Evolutionary conservation across 2,329 filamentous ascomycete species (phyloP).

Genomic region (Gremmenia infestans): DNA sequence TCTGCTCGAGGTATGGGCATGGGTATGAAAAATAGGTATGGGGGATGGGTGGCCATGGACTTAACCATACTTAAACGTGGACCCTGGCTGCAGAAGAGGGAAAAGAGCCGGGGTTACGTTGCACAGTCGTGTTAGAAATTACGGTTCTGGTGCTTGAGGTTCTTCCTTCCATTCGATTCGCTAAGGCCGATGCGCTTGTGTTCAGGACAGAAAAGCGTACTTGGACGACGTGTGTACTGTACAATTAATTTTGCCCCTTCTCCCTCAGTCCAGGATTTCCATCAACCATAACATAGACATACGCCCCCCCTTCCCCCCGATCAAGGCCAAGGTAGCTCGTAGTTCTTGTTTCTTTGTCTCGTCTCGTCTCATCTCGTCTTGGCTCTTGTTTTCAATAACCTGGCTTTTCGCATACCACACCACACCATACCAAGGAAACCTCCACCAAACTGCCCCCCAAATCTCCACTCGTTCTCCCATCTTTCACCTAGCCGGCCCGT

Average conservation of each 20-base stretch:
- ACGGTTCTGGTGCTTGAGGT: not conserved
- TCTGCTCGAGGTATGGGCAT: not conserved
- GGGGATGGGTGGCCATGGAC: not conserved
- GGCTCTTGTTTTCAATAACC: not conserved
- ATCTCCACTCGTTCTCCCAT: not conserved
- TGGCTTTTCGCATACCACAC: not conserved
- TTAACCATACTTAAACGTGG: not conserved
- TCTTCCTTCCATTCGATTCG: not conserved
- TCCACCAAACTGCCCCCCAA: not conserved
- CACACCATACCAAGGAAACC: not conserved
- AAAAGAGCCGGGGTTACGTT: not conserved
- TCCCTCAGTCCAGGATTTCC: too few species aligned
- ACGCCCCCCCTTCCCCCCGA: too few species aligned
- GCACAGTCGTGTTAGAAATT: not conserved
- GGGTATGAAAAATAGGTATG: not conserved
- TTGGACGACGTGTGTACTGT: not conserved
- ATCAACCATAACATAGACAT: not conserved
- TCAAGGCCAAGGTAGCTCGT: not conserved
- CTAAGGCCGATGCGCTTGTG: not conserved
- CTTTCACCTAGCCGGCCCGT: not conserved
- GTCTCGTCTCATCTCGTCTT: not conserved
- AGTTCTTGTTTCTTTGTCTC: not conserved
- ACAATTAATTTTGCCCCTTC: not conserved
- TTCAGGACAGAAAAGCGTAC: not conserved
- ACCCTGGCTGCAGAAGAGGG: not conserved